Percentiles rank a stretch among this genome's conserved stretches.
These are phyloP conservation scores for Solanum commersonii DNA, from an alignment of 257 asterid species.

Conservation along the genomic window DNA sequence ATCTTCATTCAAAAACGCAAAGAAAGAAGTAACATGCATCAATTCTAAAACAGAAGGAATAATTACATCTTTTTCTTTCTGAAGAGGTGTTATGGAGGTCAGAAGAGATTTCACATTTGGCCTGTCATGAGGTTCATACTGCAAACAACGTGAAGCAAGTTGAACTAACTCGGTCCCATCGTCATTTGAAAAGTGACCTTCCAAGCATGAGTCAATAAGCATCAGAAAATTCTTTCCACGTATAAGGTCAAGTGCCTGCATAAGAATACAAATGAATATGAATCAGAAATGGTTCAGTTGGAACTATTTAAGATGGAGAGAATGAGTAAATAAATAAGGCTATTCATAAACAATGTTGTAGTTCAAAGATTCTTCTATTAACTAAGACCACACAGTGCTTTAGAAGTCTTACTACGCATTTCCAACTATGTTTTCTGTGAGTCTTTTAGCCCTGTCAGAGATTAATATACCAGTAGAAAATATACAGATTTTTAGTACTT, in stretches of 20 bases:
- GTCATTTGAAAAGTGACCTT: constrained; percentile 33
- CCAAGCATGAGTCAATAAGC: constrained; percentile 42
- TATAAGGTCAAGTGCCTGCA: constrained; percentile 44
- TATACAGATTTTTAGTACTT: background rate
- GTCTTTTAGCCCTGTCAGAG: too few relatives aligned
- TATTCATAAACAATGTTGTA: background rate
- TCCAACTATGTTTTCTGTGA: too few relatives aligned
- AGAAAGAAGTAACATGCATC: background rate
- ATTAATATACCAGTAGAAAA: background rate
- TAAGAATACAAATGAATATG: background rate
- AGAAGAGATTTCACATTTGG: constrained; percentile 31
- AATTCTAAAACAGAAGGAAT: background rate
- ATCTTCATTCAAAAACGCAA: background rate
- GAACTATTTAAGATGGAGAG: background rate
- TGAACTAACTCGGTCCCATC: constrained; percentile 29
- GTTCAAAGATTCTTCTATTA: too few relatives aligned
- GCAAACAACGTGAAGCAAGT: constrained; percentile 35
- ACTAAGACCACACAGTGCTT: too few relatives aligned
- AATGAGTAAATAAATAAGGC: background rate
- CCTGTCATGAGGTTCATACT: constrained; percentile 36
- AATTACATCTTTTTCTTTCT: constrained; percentile 28
- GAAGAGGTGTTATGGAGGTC: constrained; percentile 28
- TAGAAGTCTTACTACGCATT: too few relatives aligned
- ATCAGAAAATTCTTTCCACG: constrained; percentile 29
- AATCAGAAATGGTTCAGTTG: background rate